A percentile compares a stretch with the other conserved stretches of the same genome.
phyloP scores from a whole-genome alignment of 352 stramenopile species.

The Phytophthora tentaculata region DNA sequence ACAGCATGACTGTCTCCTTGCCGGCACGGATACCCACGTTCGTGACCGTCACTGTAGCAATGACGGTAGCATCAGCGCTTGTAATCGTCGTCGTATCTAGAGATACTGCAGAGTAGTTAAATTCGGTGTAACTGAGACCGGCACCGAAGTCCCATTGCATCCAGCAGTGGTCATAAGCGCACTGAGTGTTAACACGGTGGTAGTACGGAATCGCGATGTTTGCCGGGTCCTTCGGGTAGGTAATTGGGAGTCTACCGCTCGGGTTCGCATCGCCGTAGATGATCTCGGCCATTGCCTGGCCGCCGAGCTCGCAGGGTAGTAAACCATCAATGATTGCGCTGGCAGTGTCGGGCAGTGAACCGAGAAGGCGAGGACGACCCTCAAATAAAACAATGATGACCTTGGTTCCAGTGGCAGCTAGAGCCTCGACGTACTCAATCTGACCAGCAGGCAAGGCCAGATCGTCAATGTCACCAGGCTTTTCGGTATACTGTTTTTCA shows the following conservation, averaged over 20 bases:
- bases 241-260: constrained; percentile 80
- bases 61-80: constrained; percentile 20
- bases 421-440: constrained; percentile 71
- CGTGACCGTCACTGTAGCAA: constrained; percentile 57
- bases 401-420: constrained; percentile 71
- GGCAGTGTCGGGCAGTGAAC: constrained; percentile 48
- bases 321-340: constrained; percentile 77
- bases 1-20: constrained; percentile 81
- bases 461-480: constrained; percentile 83
- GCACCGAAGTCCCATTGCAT: constrained; percentile 43
- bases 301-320: constrained; percentile 74
- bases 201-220: constrained; percentile 78
- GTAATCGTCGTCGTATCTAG: constrained; percentile 50
- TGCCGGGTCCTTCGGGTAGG: constrained; percentile 72
- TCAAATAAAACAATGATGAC: constrained; percentile 84
- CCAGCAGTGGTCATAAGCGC: constrained; percentile 44
- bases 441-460: constrained; percentile 66
- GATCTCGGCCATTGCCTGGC: constrained; percentile 84
- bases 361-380: constrained; percentile 80
- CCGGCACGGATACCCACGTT: constrained; percentile 62
- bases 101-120: constrained; percentile 54
- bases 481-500: constrained; percentile 82
- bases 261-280: constrained; percentile 81
- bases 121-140: constrained; percentile 72
- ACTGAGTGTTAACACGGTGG: constrained; percentile 56